phyloP scores from a whole-genome alignment of 495 filamentous ascomycete species.

The Evernia prunastri region DNA sequence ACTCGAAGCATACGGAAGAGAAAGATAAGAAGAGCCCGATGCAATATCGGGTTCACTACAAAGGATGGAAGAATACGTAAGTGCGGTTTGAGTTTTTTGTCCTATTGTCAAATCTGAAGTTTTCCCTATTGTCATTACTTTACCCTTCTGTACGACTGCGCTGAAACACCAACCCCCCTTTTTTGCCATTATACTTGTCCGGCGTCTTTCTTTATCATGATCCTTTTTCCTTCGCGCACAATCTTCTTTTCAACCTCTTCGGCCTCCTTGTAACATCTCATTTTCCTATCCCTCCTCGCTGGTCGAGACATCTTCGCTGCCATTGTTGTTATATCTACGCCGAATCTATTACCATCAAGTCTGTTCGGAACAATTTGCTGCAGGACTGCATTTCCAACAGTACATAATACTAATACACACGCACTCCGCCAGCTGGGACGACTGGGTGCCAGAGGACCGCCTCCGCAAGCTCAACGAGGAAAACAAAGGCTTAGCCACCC shows the following conservation, averaged over 20 bases:
- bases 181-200: not conserved
- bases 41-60: slow-evolving; percentile 93
- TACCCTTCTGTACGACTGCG: not conserved
- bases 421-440: slow-evolving; percentile 67
- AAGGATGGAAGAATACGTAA: slow-evolving; percentile 96
- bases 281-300: not conserved
- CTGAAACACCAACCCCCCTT: slow-evolving; percentile 3
- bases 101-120: slow-evolving; percentile 2
- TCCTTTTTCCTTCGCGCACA: not conserved
- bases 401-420: slow-evolving; percentile 3
- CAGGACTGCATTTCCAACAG: not conserved
- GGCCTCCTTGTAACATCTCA: not conserved
- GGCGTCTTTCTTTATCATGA: not conserved
- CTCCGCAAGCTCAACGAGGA: slow-evolving; percentile 91
- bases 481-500: slow-evolving; percentile 76
- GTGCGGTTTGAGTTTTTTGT: slow-evolving; percentile 34
- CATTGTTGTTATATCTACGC: not conserved
- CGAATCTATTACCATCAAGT: not conserved
- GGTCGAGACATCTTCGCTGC: not conserved
- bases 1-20: slow-evolving; percentile 55
- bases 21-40: slow-evolving; percentile 68
- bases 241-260: not conserved
- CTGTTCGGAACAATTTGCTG: not conserved
- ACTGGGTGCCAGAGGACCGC: slow-evolving; percentile 94
- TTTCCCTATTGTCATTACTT: slow-evolving; percentile 5